Evolutionary conservation across 345 rosid species (phyloP).

Genomic region (Dovyalis caffra): DNA sequence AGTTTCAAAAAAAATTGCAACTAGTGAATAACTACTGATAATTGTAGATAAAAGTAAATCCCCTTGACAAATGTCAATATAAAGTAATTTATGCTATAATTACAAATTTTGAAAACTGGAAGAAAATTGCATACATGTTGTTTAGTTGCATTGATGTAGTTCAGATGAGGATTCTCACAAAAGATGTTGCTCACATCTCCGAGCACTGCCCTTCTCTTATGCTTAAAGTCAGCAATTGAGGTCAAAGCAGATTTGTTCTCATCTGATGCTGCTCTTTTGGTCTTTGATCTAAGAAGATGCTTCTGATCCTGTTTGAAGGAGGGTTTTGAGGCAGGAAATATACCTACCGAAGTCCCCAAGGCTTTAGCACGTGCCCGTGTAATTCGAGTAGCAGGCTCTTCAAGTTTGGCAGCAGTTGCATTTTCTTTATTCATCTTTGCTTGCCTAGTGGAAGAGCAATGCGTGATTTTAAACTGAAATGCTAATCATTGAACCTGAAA

Average conservation of each 20-base stretch:
- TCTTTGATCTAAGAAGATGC: constrained; percentile 30
- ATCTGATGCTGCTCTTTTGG: constrained; percentile 51
- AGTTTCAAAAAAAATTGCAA: background rate
- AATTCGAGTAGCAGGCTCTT: constrained; percentile 40
- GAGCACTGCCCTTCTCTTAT: constrained; percentile 78
- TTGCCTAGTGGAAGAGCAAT: constrained; percentile 36
- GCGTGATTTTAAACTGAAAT: constrained; percentile 32
- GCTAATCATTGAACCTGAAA: constrained; percentile 46
- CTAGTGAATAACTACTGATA: constrained; percentile 6
- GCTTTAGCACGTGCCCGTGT: constrained; percentile 79
- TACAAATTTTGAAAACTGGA: constrained; percentile 5
- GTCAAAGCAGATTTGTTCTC: constrained; percentile 41
- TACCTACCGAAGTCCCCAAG: constrained; percentile 44
- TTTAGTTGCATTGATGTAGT: constrained; percentile 37
- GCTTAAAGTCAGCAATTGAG: constrained; percentile 38
- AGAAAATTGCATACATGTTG: constrained; percentile 7
- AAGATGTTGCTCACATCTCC: constrained; percentile 64
- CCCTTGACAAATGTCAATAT: background rate
- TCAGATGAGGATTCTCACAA: constrained; percentile 29
- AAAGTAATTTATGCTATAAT: background rate
- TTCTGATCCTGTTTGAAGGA: constrained; percentile 64
- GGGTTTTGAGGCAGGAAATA: constrained; percentile 51
- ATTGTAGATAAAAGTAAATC: background rate
- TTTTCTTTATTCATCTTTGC: constrained; percentile 67
- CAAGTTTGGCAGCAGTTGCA: constrained; percentile 33